Base-by-base conservation (phyloP, 2,329 filamentous ascomycete genomes). In the Xylariomycetidae sp. region DNA sequence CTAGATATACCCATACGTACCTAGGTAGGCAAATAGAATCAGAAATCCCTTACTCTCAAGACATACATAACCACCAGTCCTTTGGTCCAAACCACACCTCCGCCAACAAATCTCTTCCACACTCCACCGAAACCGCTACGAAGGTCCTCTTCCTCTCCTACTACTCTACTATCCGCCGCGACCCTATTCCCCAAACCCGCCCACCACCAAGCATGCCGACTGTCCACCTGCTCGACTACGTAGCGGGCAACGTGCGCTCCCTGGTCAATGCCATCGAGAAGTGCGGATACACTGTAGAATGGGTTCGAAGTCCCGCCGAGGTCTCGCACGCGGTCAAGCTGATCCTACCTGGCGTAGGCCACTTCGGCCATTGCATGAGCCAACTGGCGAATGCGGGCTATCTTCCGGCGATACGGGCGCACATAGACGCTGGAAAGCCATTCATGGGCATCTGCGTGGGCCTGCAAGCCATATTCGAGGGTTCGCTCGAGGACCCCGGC, bases 371-470 rank as follows among this genome's bases (percentile, higher is more conserved):
- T 70, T 98, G 92, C 62, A 71, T 97, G 45, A 80, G 79, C 17
- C 88, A 95, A 57, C 80, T 98, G 48, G 71, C 82, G 12, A 74
- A 80, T 26, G 87, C 88, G 23, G 87, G 85, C 44, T 98, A 89
- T 63, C 69, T 90, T 34, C 84, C 87, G 39, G 85, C 88, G 8
- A 82, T 98, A 45, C 78, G 72, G 48, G 72, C 80, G 45, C 88
- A 97, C 66, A 89, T 98, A 51, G 72, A 80, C 33, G 75, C 84
- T 11, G 89, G 88, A n/a, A 97, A 97, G 63, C 88, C 90, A 11
- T 97, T 98, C 58, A 94, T 98, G 82, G 89, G 85, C 31, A 94
- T 98, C 54, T 98, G 92, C 56, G 92, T 98, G 34, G 92, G 92
- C 3, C 61, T 97, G 11, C 92, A 98, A 63, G 88, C 86, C 1